Evolutionary conservation across 305 asterid genomes (phyloP).

Genomic region (Solanum hybrid): DNA sequence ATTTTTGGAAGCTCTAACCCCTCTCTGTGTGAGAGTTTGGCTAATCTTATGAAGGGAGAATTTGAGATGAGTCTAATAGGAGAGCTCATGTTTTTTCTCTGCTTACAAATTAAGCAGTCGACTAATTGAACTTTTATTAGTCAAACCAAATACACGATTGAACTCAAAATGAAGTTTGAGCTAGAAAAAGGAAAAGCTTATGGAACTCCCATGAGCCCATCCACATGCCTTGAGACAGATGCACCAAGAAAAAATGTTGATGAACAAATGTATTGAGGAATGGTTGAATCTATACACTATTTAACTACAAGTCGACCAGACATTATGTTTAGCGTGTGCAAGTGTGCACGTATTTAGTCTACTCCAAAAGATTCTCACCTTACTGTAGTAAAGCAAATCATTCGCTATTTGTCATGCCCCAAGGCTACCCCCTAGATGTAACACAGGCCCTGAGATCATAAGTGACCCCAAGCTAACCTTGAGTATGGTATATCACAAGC

Average conservation of each 20-base stretch:
- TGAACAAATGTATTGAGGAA: not conserved
- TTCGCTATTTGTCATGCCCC: not conserved
- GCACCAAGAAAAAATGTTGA: not conserved
- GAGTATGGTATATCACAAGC: not conserved
- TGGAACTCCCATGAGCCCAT: not conserved
- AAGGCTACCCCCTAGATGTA: not conserved
- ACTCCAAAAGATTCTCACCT: not conserved
- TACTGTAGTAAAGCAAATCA: not conserved
- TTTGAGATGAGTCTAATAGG: not conserved
- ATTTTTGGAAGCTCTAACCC: not conserved
- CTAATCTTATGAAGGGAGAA: not conserved
- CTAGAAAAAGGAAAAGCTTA: not conserved
- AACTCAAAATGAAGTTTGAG: not conserved
- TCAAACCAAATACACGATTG: not conserved
- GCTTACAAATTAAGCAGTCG: not conserved
- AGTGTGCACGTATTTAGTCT: not conserved
- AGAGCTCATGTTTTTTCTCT: not conserved
- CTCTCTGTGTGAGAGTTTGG: not conserved
- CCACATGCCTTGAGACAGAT: not conserved
- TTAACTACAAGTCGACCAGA: not conserved
- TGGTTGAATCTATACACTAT: not conserved
- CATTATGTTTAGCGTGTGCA: not conserved
- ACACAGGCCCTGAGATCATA: not conserved
- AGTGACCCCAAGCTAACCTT: not conserved
- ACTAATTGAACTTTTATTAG: not conserved